Base-by-base conservation (phyloP, 2,329 filamentous ascomycete species). In the Talaromyces sp. region DNA sequence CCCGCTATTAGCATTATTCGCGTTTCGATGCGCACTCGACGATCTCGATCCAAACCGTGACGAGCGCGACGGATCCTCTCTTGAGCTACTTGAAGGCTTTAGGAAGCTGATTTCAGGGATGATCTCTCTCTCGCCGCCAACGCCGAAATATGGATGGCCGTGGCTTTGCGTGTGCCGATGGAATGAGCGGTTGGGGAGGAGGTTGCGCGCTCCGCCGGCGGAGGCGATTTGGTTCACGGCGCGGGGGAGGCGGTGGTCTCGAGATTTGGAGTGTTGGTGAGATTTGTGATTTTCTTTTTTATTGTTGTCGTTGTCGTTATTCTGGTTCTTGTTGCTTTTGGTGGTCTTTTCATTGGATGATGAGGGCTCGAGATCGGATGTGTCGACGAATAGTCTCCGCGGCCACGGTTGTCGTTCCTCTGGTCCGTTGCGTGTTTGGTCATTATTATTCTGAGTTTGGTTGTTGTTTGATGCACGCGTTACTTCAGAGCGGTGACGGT, bases 201-300 rank as follows among this genome's bases (percentile, higher is more conserved):
- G 66, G 7, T 72, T 72, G 31, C 72, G 70, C 6, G 70, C 72
- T 33, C 71, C 73, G 45, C 72, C 68, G 6, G 73, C 74, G 16
- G 75, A 74, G 9, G 71, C 66, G 16, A 75, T 65, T 11, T 74
- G 71, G 52, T 70, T 76, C 74, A 77, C 77, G 39, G 68, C 74
- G 19, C 71, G 73, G 14, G 72, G 74, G 10, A 77, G 66, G 27
- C 72, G 72, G 35, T 68, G 47, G 58, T 76, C 61, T 45, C 72
- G 72, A 37, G 75, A 74, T 64, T 74, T 76, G 70, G 68, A 72
- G 56, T 71, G 68, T 60, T 71, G 73, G 47, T 73, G 71, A 33
- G 72, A 73, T 63, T 70, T 69, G 14, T 60, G 37, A 9, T 8
- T 3, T 16, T 52, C 37, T 27, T n/a, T 41, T 35, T 39, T 61